A percentile compares a stretch with the other conserved stretches of the same genome.
Conservation (phyloP, 2,329 filamentous ascomycete genomes). For the Cladophialophora exuberans region DNA sequence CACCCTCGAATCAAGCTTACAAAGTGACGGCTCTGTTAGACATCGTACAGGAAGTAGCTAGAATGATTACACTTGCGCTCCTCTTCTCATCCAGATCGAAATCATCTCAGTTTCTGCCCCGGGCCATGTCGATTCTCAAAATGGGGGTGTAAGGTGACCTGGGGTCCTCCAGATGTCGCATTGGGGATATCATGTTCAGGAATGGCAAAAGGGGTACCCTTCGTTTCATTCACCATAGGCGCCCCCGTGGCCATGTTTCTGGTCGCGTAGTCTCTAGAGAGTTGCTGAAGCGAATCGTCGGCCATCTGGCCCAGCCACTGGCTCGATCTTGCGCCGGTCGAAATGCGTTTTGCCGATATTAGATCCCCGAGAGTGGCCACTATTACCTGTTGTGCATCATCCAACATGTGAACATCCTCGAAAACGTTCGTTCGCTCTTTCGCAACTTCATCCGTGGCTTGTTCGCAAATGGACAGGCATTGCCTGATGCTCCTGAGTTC, state of each 20-base stretch:
- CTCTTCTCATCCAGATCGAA: too few relatives aligned
- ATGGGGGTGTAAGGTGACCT: not conserved
- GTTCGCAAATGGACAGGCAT: constrained; percentile 35
- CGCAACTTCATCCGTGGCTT: constrained; percentile 36
- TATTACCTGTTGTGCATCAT: constrained; percentile 38
- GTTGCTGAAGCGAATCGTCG: constrained; percentile 38
- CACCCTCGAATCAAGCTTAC: too few relatives aligned
- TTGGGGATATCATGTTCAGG: not conserved
- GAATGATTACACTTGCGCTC: too few relatives aligned
- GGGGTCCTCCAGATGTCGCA: not conserved
- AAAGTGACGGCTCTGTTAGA: too few relatives aligned
- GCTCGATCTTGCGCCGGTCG: constrained; percentile 41
- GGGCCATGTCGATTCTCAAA: constrained; percentile 5
- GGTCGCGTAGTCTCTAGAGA: constrained; percentile 24
- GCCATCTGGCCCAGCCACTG: constrained; percentile 40
- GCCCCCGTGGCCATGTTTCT: too few relatives aligned
- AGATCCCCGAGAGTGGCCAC: constrained; percentile 40
- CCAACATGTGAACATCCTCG: constrained; percentile 36
- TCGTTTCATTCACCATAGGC: too few relatives aligned
- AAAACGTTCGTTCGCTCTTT: constrained; percentile 36
- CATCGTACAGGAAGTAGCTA: too few relatives aligned
- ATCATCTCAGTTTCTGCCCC: constrained; percentile 1
- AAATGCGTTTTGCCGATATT: constrained; percentile 38
- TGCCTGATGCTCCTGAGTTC: constrained; percentile 37
- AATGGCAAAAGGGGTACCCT: not conserved